Evolutionary conservation across 139 green algal genomes (phyloP).

Genomic region (Zygnema cylindricum): DNA sequence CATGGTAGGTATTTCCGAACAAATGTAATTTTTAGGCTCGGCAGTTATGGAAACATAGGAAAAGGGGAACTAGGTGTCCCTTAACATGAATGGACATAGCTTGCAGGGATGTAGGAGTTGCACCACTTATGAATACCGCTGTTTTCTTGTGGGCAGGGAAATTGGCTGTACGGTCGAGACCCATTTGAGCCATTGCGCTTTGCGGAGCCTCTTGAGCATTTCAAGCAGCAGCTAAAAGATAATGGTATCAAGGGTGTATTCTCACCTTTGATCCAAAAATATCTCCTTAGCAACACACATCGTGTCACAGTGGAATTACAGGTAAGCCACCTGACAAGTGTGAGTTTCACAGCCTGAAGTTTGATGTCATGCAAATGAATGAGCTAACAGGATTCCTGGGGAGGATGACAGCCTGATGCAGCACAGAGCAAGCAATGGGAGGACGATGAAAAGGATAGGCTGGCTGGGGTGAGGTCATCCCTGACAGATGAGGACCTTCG

Average conservation of each 20-base stretch:
- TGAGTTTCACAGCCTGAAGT: background rate
- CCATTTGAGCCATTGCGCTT: constrained; percentile 91
- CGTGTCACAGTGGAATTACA: constrained; percentile 82
- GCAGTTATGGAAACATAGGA: too few species aligned
- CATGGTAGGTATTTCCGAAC: constrained; percentile 69
- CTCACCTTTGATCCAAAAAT: constrained; percentile 85
- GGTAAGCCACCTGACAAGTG: constrained; percentile 24
- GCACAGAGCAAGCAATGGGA: constrained; percentile 70
- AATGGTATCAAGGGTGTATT: constrained; percentile 87
- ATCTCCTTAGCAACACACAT: constrained; percentile 91
- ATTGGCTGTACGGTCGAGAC: constrained; percentile 96
- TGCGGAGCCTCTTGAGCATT: constrained; percentile 80
- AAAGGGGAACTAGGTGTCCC: too few species aligned
- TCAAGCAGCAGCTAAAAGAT: constrained; percentile 86
- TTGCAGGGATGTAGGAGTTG: too few species aligned
- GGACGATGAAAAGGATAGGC: constrained; percentile 72
- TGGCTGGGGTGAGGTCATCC: constrained; percentile 64
- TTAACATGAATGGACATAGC: too few species aligned
- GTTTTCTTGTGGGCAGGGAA: constrained; percentile 56
- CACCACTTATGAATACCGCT: too few species aligned
- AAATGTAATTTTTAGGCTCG: too few species aligned
- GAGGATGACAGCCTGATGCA: constrained; percentile 59
- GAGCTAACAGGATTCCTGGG: constrained; percentile 67
- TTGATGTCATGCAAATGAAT: background rate
- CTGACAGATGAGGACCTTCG: constrained; percentile 74